Evolutionary conservation across 2,329 filamentous ascomycete species (phyloP).

Genomic region (Colletotrichum musicola): DNA sequence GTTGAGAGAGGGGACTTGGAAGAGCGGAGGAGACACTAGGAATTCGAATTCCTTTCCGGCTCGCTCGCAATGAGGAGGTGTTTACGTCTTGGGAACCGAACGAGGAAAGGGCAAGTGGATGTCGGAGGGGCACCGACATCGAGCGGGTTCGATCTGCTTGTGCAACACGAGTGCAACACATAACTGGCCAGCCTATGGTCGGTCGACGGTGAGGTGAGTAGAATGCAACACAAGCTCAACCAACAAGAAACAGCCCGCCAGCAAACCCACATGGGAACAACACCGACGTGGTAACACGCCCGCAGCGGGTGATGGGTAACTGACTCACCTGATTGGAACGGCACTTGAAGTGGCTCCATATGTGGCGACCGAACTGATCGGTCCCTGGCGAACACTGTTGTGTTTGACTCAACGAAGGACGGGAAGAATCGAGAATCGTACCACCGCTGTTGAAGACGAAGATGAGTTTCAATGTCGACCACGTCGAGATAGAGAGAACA

Average conservation of each 20-base stretch:
- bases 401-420: conserved; percentile 1
- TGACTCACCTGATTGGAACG: conserved; percentile 3
- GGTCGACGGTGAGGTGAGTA: conserved; percentile 6
- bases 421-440: background rate
- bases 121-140: conserved; percentile 19
- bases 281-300: conserved; percentile 1
- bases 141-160: conserved; percentile 23
- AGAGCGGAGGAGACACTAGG: background rate
- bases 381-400: background rate
- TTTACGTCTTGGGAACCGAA: conserved; percentile 10
- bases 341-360: background rate
- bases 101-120: conserved; percentile 3
- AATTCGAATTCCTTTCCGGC: background rate
- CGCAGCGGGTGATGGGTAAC: background rate
- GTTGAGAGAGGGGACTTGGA: background rate
- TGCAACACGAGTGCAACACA: conserved; percentile 17
- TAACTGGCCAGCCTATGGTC: background rate
- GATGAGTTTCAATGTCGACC: background rate
- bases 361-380: too few species aligned
- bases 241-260: conserved; percentile 8
- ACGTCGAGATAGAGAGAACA: background rate
- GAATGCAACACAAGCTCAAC: conserved; percentile 18
- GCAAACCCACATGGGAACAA: background rate
- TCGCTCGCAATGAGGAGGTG: background rate
- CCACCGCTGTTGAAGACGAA: background rate